phyloP scores from a whole-genome alignment of 352 stramenopile species.

The Phytophthora pseudosyringae region DNA sequence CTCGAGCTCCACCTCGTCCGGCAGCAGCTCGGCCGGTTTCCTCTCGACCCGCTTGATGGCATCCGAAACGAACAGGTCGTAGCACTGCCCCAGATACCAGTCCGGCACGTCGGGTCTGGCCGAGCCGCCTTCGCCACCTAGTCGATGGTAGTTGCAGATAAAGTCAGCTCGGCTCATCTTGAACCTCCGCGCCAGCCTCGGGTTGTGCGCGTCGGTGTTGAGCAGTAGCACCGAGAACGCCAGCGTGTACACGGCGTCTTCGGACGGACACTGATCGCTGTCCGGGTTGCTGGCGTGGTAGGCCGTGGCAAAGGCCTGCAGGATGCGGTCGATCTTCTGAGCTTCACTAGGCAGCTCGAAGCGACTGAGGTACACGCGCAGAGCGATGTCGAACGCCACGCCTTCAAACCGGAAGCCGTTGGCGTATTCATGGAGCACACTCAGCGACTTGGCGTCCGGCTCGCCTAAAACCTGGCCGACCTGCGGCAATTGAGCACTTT shows the following conservation, averaged over 20 bases:
- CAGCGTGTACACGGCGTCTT: conserved; percentile 81
- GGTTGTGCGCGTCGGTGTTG: conserved; percentile 85
- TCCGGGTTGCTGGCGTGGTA: conserved; percentile 66
- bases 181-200: conserved; percentile 60
- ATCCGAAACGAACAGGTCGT: conserved; percentile 65
- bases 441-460: conserved; percentile 60
- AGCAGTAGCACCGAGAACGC: conserved; percentile 81
- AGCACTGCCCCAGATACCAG: conserved; percentile 61
- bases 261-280: conserved; percentile 59
- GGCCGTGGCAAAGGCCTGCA: conserved; percentile 77
- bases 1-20: conserved; percentile 71
- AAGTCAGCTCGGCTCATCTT: conserved; percentile 83
- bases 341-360: conserved; percentile 78
- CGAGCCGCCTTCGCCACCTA: conserved; percentile 43
- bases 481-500: conserved; percentile 29
- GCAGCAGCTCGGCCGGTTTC: conserved; percentile 49
- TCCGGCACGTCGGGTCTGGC: conserved; percentile 46
- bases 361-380: conserved; percentile 75
- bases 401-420: conserved; percentile 70
- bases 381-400: conserved; percentile 66
- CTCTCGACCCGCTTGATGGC: conserved; percentile 68
- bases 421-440: conserved; percentile 75
- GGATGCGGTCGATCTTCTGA: conserved; percentile 88
- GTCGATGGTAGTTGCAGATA: conserved; percentile 71
- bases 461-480: conserved; percentile 73